Percentiles rank a stretch among this genome's conserved stretches.
Evolutionary conservation across 495 filamentous ascomycete genomes (phyloP).

Genomic region (Tuber calosporum): DNA sequence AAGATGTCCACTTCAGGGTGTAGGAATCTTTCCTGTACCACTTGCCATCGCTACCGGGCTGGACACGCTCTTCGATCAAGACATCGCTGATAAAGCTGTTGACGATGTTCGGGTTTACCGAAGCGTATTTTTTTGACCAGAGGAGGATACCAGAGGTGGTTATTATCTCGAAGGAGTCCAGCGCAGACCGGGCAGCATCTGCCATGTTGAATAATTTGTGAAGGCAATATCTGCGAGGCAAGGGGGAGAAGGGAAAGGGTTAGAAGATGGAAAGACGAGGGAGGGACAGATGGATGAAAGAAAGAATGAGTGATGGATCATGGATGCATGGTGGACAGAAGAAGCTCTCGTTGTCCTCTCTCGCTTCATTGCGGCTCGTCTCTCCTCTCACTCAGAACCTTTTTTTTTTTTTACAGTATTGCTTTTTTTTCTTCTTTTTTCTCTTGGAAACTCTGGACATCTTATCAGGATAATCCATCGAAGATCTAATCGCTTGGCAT

Average conservation of each 20-base stretch:
- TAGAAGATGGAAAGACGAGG: background rate
- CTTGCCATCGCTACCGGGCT: conserved; percentile 53
- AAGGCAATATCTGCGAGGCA: background rate
- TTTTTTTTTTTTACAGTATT: too few relatives aligned
- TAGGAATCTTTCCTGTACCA: conserved; percentile 87
- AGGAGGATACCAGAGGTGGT: conserved; percentile 93
- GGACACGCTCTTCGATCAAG: conserved; percentile 87
- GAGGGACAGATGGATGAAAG: background rate
- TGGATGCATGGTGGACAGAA: conserved; percentile 1
- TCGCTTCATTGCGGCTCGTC: background rate
- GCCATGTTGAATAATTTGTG: conserved; percentile 18
- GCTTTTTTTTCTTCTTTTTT: background rate
- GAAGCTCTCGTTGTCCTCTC: conserved; percentile 3
- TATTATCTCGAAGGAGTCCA: conserved; percentile 92
- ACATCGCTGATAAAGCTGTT: conserved; percentile 93
- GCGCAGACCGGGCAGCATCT: conserved; percentile 38
- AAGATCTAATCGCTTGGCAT: background rate
- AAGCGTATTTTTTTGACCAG: conserved; percentile 82
- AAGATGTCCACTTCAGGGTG: conserved; percentile 85
- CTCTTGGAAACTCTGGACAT: background rate
- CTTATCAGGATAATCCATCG: background rate
- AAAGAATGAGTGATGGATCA: conserved; percentile 1
- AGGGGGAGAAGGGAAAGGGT: background rate
- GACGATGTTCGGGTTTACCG: conserved; percentile 71
- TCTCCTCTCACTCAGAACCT: too few relatives aligned